These are phyloP conservation scores for Ophiostoma tasmaniense DNA, from an alignment of 2,329 filamentous ascomycete species.

Conservation along the genomic window DNA sequence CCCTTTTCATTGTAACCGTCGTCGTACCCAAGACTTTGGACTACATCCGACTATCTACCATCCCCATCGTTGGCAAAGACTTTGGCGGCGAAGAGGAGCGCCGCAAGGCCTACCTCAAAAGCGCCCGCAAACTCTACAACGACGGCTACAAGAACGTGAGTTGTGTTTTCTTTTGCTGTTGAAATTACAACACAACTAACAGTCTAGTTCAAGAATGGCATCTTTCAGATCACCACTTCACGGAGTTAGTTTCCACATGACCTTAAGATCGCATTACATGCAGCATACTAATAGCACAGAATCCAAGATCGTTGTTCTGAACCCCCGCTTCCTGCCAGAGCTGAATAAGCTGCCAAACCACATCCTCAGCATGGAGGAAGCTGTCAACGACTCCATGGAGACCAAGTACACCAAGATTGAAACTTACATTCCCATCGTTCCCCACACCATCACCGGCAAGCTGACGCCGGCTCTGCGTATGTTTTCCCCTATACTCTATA, in stretches of 20 bases:
- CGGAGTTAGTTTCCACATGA: neutral
- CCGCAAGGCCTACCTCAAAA: constrained; percentile 8
- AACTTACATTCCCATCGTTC: neutral
- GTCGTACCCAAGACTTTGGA: neutral
- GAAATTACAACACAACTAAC: neutral
- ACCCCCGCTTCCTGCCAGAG: constrained; percentile 27
- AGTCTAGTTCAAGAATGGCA: neutral
- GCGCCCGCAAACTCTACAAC: constrained; percentile 14
- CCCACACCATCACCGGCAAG: neutral
- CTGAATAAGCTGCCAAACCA: constrained; percentile 28
- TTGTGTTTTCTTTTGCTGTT: neutral
- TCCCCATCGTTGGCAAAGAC: constrained; percentile 10
- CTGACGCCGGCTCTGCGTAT: neutral
- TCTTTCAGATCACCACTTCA: neutral
- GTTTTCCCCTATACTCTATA: neutral
- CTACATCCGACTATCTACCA: neutral
- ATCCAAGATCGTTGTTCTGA: constrained; percentile 25
- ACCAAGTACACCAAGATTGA: neutral
- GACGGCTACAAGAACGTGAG: constrained; percentile 12
- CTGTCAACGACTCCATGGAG: constrained; percentile 23
- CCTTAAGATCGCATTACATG: neutral
- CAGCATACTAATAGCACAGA: constrained; percentile 15
- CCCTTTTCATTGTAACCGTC: neutral
- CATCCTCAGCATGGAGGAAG: constrained; percentile 26
- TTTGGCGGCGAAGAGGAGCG: constrained; percentile 11